phyloP scores from a whole-genome alignment of 2,329 filamentous ascomycete species.

The Penicillium crustosum region DNA sequence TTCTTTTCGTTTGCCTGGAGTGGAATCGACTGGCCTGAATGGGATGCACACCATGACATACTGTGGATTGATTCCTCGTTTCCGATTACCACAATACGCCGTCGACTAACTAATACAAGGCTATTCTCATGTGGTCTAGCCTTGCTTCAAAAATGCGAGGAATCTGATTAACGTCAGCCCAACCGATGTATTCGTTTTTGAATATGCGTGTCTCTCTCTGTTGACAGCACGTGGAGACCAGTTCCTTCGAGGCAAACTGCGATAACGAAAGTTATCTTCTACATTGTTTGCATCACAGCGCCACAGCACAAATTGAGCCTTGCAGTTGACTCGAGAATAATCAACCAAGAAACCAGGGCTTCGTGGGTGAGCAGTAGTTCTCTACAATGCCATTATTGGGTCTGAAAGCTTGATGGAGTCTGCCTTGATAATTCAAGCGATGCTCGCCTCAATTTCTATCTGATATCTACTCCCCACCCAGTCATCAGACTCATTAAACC shows the following conservation, averaged over 20 bases:
- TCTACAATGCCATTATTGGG: background rate
- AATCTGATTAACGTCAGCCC: background rate
- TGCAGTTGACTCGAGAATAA: background rate
- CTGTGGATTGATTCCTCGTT: background rate
- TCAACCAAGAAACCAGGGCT: background rate
- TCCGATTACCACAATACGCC: background rate
- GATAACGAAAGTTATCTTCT: background rate
- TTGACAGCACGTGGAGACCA: background rate
- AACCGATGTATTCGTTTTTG: background rate
- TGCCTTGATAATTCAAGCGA: background rate
- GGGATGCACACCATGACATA: background rate
- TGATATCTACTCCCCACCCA: background rate
- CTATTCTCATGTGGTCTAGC: background rate
- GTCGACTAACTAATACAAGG: background rate
- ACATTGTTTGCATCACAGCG: background rate
- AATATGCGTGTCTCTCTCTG: background rate
- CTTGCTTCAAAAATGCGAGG: background rate
- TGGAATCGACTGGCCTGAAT: background rate
- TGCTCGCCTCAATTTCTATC: background rate
- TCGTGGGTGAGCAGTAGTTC: background rate
- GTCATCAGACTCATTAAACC: background rate
- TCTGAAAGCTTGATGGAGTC: background rate
- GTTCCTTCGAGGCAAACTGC: background rate
- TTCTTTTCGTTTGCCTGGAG: background rate
- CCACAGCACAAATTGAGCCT: background rate